Conservation (phyloP, 257 asterid species). For the Jasminum sambac region DNA sequence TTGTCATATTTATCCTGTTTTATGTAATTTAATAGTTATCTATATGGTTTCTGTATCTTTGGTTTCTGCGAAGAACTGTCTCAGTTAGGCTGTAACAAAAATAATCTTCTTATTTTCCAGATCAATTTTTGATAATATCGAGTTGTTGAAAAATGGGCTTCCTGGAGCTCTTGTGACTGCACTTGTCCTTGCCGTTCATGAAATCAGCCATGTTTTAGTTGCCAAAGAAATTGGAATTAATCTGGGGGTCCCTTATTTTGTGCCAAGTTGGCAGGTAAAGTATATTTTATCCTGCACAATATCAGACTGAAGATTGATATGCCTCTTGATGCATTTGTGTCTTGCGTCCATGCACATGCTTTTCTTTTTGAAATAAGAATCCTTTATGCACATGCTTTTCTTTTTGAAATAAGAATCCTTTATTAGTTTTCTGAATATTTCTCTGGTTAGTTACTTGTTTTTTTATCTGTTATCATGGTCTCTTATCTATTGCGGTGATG, state of each 20-base stretch:
- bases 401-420: slow-evolving; percentile 2
- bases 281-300: slow-evolving; percentile 21
- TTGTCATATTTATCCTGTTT: not conserved
- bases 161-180: slow-evolving; percentile 95
- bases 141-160: slow-evolving; percentile 73
- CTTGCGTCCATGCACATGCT: not conserved
- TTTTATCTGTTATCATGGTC: not conserved
- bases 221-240: slow-evolving; percentile 75
- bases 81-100: slow-evolving; percentile 16
- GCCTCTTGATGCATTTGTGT: slow-evolving; percentile 1
- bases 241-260: slow-evolving; percentile 87
- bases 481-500: not conserved
- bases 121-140: slow-evolving; percentile 66
- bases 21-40: not conserved
- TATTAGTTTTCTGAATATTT: not conserved
- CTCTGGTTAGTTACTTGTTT: not conserved
- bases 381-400: not conserved
- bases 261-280: slow-evolving; percentile 98
- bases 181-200: slow-evolving; percentile 76
- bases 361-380: not conserved
- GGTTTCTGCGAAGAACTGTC: not conserved
- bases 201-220: slow-evolving; percentile 69
- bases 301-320: not conserved
- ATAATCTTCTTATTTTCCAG: slow-evolving; percentile 42
- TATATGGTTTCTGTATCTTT: not conserved